Base-by-base conservation (phyloP, 305 asterid species). In the Solanum chacoense region DNA sequence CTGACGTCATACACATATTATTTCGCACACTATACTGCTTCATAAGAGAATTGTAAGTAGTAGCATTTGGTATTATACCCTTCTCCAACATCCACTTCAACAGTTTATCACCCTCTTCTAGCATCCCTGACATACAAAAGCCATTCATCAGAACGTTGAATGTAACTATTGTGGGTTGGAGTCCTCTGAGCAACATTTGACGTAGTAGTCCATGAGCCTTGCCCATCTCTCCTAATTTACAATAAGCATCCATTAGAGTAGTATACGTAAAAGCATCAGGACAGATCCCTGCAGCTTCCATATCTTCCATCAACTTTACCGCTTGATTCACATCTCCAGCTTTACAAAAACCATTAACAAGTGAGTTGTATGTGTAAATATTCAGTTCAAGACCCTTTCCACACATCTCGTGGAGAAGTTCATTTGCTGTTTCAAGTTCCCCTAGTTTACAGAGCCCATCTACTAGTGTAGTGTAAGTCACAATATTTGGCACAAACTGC, bases 391-490 rank as follows among this genome's bases (percentile, higher is more conserved):
- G 95, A 18, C 99, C 99, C 91, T 92, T 96, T 50, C 89, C 93
- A 85, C 94, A 89, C 94, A 97, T 95, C 87, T 93, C 96, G 18
- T 88, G 95, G 89, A 97, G 96, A 88, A 96, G 99, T 89, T 96
- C 98, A 45, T 92, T 95, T 74, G 99, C 99, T 73, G 94, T 92
- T 88, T 92, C 97, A 73, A 96, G 88, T 88, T 96, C 98, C 80
- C 99, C 98, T 38, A 92, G 92, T 95, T 96, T 97, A 88, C 99
- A 96, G n/a, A 96, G 98, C 90, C 99, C 99, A 87, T 97, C 99
- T 90, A 94, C 99, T 92, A 96, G 90, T 18, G 98, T 93, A 89
- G 99, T 96, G 91, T 96, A 97, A 2, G 99, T 96, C 92, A 97
- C 97, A 87, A 97, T 94, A 89, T 94, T 95, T 83, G 99, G 98